phyloP scores from a whole-genome alignment of 306 rosid genomes.

The Prosopis cineraria region DNA sequence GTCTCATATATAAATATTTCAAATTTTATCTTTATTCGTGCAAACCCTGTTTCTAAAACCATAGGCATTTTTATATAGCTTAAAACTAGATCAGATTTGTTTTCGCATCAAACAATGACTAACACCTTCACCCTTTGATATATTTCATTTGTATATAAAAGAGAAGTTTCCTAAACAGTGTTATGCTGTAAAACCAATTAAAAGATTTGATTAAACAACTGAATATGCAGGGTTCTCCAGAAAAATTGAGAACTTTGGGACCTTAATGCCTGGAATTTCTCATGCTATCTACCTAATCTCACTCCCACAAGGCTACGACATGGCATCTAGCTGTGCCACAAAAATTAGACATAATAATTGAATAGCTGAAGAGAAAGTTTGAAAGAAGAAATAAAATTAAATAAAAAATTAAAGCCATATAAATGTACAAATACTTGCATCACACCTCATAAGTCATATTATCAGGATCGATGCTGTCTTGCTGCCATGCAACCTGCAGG shows the following conservation, averaged over 20 bases:
- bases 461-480: conserved; percentile 83
- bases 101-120: not conserved
- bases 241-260: not conserved
- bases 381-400: not conserved
- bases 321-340: conserved; percentile 13
- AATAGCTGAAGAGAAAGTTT: not conserved
- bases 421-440: not conserved
- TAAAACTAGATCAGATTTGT: not conserved
- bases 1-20: too few species aligned
- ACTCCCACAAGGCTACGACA: not conserved
- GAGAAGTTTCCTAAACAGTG: not conserved
- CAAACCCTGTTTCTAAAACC: not conserved
- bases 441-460: conserved; percentile 93
- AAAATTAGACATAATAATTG: conserved; percentile 1
- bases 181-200: not conserved
- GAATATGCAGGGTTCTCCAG: not conserved
- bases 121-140: not conserved
- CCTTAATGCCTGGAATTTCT: conserved; percentile 1
- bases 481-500: conserved; percentile 84
- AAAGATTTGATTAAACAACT: not conserved
- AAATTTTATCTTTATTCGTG: too few species aligned
- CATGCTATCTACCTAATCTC: conserved; percentile 1
- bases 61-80: not conserved
- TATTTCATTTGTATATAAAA: not conserved
- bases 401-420: not conserved